Evolutionary conservation across 176 grass and related monocot species (phyloP), one percentile per base, ranked within the genome.

Genomic region (Aegilops tauschii): DNA sequence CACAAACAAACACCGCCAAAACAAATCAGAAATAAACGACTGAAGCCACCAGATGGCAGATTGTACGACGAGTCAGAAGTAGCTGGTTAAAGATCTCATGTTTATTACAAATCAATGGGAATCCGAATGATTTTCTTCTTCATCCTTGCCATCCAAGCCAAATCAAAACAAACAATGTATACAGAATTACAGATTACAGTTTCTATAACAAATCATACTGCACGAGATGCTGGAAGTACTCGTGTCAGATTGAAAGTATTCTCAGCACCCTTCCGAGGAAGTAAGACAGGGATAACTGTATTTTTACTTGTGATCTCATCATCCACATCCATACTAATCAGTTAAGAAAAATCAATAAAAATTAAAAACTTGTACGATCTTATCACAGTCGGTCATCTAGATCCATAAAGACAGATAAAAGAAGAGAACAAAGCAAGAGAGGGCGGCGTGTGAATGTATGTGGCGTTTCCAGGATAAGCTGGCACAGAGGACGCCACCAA

Each of bases 201-300:
- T 25, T 25, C 23, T 25, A 25, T 25, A 25, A 25, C 23, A 25
- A 25, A 25, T 25, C 23, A 25, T 25, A 25, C 23, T 25, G 23
- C 23, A 25, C 23, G 23, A 25, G 23, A 25, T 25, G 23, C 12
- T 14, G 1, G 12, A 49, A 54, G n/a, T 3, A 27, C 45, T 37
- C 52, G 85, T 86, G 86, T 95, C 90, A 95, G 93, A 86, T 75
- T 36, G 1, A 37, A 56, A 77, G 66, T 52, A 14, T 75, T 84
- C 2, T 92, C 93, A 95, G 90, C 90, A 95, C 70, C 87, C 90
- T 78, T 6, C 35, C 20, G 0, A 71, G 78, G 61, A 50, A 69
- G 83, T 95, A 86, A 92, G 93, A 92, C 93, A 95, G 88, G 90
- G 90, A 95, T 92, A 95, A 95, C 93, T 92, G 90, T 88, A 86